phyloP scores from a whole-genome alignment of 23 red algal genomes.

The Gracilaria caudata region DNA sequence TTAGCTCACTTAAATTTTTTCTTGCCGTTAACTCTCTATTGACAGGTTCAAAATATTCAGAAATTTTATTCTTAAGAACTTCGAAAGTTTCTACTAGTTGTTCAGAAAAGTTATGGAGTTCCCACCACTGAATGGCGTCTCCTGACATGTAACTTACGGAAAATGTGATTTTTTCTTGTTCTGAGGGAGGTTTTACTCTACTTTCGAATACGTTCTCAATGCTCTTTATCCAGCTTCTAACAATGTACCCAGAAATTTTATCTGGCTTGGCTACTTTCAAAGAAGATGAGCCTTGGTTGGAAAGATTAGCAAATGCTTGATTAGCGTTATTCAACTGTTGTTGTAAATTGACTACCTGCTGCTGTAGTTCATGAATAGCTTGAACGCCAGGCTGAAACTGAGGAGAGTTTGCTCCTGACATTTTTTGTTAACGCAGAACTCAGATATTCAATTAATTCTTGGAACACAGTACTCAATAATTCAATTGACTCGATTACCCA shows the following conservation, averaged over 20 bases:
- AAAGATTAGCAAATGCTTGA: not conserved
- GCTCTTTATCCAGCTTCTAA: not conserved
- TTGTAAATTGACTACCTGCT: not conserved
- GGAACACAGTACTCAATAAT: too few relatives aligned
- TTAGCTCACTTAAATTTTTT: conserved; percentile 10
- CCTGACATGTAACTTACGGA: not conserved
- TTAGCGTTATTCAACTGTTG: not conserved
- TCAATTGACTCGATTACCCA: too few relatives aligned
- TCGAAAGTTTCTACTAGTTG: not conserved
- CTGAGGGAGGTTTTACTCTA: not conserved
- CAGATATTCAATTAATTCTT: not conserved
- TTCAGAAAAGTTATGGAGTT: not conserved
- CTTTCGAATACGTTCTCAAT: not conserved
- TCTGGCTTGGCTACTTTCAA: not conserved
- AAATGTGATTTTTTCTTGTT: not conserved
- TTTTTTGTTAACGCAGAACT: not conserved
- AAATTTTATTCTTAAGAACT: not conserved
- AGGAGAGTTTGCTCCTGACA: too few relatives aligned
- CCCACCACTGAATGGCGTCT: not conserved
- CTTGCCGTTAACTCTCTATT: conserved; percentile 2
- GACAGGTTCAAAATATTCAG: conserved; percentile 7
- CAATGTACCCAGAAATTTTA: not conserved
- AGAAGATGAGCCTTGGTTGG: not conserved
- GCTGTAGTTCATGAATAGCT: not conserved
- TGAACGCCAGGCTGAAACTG: too few relatives aligned